Evolutionary conservation across 2,329 filamentous ascomycete genomes (phyloP).

Genomic region (Colletotrichum karsti): DNA sequence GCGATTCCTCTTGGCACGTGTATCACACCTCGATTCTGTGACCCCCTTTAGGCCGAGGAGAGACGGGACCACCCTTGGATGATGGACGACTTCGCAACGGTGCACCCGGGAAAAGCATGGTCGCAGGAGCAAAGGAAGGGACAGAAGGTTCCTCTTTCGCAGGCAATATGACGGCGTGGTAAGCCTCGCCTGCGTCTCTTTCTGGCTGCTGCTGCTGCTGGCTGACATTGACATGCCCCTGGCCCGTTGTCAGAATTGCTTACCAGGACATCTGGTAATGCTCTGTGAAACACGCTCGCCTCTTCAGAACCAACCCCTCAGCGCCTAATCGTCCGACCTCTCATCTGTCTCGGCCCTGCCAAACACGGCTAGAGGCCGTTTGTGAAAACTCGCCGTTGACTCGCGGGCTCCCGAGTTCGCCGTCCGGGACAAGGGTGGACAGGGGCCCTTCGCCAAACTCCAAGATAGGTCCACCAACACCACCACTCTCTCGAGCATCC

Average conservation of each 20-base stretch:
- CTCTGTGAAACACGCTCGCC: constrained; percentile 24
- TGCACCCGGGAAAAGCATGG: not conserved
- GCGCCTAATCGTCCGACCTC: constrained; percentile 27
- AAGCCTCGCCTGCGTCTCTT: not conserved
- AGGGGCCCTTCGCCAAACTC: constrained; percentile 2
- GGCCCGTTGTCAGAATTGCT: constrained; percentile 4
- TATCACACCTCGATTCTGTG: constrained; percentile 24
- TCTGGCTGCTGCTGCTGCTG: not conserved
- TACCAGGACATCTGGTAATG: constrained; percentile 18
- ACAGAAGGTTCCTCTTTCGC: not conserved
- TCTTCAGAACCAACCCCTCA: constrained; percentile 7
- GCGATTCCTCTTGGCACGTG: constrained; percentile 19
- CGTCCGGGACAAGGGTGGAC: not conserved
- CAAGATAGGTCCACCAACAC: constrained; percentile 2
- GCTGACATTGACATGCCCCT: not conserved
- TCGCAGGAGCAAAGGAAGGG: not conserved
- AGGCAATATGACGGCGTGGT: not conserved
- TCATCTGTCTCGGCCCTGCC: constrained; percentile 17
- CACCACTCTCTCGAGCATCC: not conserved
- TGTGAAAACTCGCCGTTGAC: constrained; percentile 3
- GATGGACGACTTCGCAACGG: constrained; percentile 12
- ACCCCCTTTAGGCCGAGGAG: constrained; percentile 15
- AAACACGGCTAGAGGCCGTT: constrained; percentile 27
- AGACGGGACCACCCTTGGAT: constrained; percentile 2
- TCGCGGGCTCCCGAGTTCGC: not conserved